Conservation (phyloP, 2,329 filamentous ascomycete genomes). For the Escovopsis sp. region DNA sequence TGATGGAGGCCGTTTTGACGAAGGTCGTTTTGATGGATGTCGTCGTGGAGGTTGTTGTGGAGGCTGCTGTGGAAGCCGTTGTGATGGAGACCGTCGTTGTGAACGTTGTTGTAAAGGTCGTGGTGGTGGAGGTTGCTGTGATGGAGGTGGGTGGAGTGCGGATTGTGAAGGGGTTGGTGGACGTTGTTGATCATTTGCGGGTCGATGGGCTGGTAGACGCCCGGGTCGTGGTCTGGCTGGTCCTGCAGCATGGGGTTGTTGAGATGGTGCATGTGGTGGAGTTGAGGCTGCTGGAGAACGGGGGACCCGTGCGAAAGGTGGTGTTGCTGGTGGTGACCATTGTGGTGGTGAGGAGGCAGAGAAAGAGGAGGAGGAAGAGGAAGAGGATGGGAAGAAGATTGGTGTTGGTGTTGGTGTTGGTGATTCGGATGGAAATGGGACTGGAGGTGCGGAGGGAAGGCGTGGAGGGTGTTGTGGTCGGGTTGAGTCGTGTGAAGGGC, state of each 20-base stretch:
- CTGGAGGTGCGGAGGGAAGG: slow-evolving; percentile 1
- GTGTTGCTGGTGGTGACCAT: slow-evolving; percentile 8
- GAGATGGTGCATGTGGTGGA: slow-evolving; percentile 15
- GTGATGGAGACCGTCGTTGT: too few species aligned
- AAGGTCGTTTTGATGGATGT: too few species aligned
- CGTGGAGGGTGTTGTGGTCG: slow-evolving; percentile 3
- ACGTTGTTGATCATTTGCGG: slow-evolving; percentile 40
- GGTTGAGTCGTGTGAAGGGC: slow-evolving; percentile 15
- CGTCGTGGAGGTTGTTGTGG: too few species aligned
- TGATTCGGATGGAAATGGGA: slow-evolving; percentile 8
- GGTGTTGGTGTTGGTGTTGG: slow-evolving; percentile 4
- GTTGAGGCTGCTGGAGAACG: slow-evolving; percentile 5
- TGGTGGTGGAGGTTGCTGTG: too few species aligned
- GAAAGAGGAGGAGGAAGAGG: too few species aligned
- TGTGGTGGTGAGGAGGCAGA: too few species aligned
- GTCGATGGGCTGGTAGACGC: slow-evolving; percentile 40
- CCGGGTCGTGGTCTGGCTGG: slow-evolving; percentile 14
- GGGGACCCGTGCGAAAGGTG: too few species aligned
- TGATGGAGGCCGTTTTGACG: too few species aligned
- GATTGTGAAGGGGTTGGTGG: slow-evolving; percentile 16
- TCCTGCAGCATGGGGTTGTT: slow-evolving; percentile 21
- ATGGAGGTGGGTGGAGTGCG: slow-evolving; percentile 28
- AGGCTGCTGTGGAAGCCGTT: too few species aligned
- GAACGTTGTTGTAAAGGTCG: too few species aligned
- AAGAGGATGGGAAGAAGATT: slow-evolving; percentile 9